phyloP scores from a whole-genome alignment of 2,329 filamentous ascomycete species.

The Curvularia eragrostidis region DNA sequence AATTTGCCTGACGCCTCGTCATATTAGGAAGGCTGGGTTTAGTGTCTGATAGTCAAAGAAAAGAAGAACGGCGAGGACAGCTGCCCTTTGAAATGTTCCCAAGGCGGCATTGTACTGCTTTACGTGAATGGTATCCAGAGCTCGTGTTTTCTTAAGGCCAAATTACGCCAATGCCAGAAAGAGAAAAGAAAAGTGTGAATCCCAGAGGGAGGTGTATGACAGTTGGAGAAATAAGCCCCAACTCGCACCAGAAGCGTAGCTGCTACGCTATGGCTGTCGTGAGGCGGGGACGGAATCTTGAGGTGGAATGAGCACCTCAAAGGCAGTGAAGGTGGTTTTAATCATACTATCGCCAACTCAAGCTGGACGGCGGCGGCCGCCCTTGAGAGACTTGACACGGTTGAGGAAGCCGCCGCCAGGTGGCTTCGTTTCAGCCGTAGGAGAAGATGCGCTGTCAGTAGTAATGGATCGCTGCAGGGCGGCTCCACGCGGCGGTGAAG shows the following conservation, averaged over 20 bases:
- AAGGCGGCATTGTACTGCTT: conserved; percentile 20
- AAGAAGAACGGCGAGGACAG: neutral
- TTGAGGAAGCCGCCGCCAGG: conserved; percentile 42
- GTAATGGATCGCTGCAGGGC: conserved; percentile 42
- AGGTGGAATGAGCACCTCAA: neutral
- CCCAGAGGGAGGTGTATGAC: conserved; percentile 26
- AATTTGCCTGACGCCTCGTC: conserved; percentile 6
- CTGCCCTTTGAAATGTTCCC: conserved; percentile 10
- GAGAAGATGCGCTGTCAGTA: conserved; percentile 39
- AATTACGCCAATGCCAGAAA: conserved; percentile 24
- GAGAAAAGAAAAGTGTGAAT: conserved; percentile 16
- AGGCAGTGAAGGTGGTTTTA: neutral
- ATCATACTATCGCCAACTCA: conserved; percentile 20
- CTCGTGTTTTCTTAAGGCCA: conserved; percentile 19
- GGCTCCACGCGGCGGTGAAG: conserved; percentile 41
- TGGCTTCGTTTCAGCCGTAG: conserved; percentile 33
- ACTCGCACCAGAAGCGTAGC: neutral
- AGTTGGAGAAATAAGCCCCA: conserved; percentile 23
- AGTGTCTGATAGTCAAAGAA: neutral
- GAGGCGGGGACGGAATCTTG: neutral
- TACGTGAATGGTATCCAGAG: conserved; percentile 38
- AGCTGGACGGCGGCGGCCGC: conserved; percentile 43
- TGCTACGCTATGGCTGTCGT: conserved; percentile 1
- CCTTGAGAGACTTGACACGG: conserved; percentile 50
- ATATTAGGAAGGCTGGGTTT: conserved; percentile 10